These are phyloP conservation scores for Cercophora sp. DNA, from an alignment of 495 filamentous ascomycete species.

Conservation along the genomic window DNA sequence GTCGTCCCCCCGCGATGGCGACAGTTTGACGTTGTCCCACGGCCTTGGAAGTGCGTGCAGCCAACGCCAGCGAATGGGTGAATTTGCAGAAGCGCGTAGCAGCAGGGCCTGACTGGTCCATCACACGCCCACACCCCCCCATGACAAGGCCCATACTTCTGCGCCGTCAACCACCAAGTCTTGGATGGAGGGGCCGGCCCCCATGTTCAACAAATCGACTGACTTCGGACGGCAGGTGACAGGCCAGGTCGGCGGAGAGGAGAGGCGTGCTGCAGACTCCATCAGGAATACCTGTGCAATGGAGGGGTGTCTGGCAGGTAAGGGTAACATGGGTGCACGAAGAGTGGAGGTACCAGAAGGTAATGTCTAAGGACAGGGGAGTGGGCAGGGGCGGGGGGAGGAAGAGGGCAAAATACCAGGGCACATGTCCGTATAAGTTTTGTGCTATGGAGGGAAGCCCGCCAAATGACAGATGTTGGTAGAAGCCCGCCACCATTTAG, in stretches of 20 bases:
- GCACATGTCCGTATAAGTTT: too few relatives aligned
- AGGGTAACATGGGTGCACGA: too few relatives aligned
- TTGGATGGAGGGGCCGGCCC: too few relatives aligned
- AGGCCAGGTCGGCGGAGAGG: background rate
- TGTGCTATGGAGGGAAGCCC: too few relatives aligned
- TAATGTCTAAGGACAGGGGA: too few relatives aligned
- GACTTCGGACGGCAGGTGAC: background rate
- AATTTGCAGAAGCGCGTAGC: background rate
- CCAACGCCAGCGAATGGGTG: background rate
- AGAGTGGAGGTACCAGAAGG: too few relatives aligned
- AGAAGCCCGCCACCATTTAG: too few relatives aligned
- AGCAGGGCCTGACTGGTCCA: background rate
- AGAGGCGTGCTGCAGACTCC: background rate
- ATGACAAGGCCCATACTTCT: background rate
- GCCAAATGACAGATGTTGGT: too few relatives aligned
- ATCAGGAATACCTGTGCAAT: background rate
- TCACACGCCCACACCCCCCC: background rate
- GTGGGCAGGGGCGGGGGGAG: too few relatives aligned
- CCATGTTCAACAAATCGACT: too few relatives aligned
- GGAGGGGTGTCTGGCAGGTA: too few relatives aligned
- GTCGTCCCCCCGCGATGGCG: background rate
- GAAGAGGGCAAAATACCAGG: too few relatives aligned
- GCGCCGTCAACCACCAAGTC: background rate
- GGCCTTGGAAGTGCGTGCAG: background rate
- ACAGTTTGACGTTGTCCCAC: background rate